Evolutionary conservation across 768 basidiomycete species (phyloP).

Genomic region (Calocera viscosa): DNA sequence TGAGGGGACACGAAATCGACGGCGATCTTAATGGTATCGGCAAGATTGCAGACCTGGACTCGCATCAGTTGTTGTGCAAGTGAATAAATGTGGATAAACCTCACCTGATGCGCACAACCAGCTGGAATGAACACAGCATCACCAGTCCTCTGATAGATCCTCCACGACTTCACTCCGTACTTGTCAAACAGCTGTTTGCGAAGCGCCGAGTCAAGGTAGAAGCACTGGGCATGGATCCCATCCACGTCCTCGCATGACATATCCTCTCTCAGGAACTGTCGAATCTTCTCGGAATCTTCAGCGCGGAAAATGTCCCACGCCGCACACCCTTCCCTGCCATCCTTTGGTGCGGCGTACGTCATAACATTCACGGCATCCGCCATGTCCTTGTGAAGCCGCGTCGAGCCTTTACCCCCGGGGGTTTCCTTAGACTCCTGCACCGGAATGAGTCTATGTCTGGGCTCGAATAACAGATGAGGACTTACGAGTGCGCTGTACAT

Average conservation of each 20-base stretch:
- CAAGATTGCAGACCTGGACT: constrained; percentile 68
- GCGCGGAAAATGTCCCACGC: constrained; percentile 86
- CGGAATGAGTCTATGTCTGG: constrained; percentile 4
- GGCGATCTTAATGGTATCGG: constrained; percentile 94
- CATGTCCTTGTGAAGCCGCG: constrained; percentile 88
- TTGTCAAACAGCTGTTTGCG: constrained; percentile 54
- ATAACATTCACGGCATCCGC: constrained; percentile 88
- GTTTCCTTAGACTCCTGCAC: constrained; percentile 44
- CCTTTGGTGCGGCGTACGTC: constrained; percentile 50
- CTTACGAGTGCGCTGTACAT: constrained; percentile 74
- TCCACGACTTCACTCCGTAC: constrained; percentile 60
- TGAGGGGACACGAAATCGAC: constrained; percentile 91
- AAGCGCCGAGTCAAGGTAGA: constrained; percentile 63
- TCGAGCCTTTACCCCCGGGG: constrained; percentile 66
- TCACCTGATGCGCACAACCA: constrained; percentile 79
- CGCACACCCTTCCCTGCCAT: constrained; percentile 51
- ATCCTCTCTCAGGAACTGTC: constrained; percentile 56
- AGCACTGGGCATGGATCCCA: constrained; percentile 82
- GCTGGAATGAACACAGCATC: constrained; percentile 94
- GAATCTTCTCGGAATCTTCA: constrained; percentile 65
- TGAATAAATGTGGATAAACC: constrained; percentile 17
- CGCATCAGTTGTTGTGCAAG: not conserved
- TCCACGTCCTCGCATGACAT: constrained; percentile 40
- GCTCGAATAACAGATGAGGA: not conserved
- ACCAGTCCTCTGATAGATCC: constrained; percentile 81